Evolutionary conservation across 2,329 filamentous ascomycete genomes (phyloP).

Genomic region (Parastagonospora avenae): DNA sequence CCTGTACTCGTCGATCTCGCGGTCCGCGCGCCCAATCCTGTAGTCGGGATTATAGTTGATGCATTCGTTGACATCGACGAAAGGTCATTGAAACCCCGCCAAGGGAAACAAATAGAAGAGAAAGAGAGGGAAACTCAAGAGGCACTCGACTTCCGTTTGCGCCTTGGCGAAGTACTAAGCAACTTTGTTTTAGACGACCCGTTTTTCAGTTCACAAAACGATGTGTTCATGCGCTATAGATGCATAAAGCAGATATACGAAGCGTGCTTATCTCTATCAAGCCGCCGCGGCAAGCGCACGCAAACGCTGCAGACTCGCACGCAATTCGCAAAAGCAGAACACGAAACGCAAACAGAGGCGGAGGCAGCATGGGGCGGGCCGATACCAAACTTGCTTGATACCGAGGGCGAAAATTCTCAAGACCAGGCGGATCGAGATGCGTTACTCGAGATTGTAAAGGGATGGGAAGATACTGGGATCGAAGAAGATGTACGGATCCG

Average conservation of each 20-base stretch:
- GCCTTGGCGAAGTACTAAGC: conserved; percentile 64
- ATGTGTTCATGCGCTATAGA: conserved; percentile 3
- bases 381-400: conserved; percentile 44
- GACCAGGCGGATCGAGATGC: conserved; percentile 51
- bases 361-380: conserved; percentile 62
- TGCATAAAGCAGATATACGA: conserved; percentile 52
- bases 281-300: conserved; percentile 65
- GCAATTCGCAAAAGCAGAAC: conserved; percentile 55
- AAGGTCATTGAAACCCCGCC: conserved; percentile 26
- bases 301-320: conserved; percentile 65
- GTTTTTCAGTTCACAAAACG: conserved; percentile 19
- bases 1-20: conserved; percentile 68
- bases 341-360: conserved; percentile 56
- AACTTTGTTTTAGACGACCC: conserved; percentile 23
- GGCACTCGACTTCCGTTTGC: conserved; percentile 66
- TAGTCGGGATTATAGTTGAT: conserved; percentile 67
- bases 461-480: conserved; percentile 69
- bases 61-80: conserved; percentile 70
- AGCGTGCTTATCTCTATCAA: conserved; percentile 66
- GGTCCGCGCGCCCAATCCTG: conserved; percentile 65
- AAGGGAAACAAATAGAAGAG: conserved; percentile 15
- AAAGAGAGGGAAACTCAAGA: conserved; percentile 36
- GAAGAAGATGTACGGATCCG: conserved; percentile 73
- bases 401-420: conserved; percentile 28
- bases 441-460: conserved; percentile 65